Percentiles rank a stretch among this genome's conserved stretches.
Conservation (phyloP, 2,329 filamentous ascomycete species). For the Cytospora piceicola region DNA sequence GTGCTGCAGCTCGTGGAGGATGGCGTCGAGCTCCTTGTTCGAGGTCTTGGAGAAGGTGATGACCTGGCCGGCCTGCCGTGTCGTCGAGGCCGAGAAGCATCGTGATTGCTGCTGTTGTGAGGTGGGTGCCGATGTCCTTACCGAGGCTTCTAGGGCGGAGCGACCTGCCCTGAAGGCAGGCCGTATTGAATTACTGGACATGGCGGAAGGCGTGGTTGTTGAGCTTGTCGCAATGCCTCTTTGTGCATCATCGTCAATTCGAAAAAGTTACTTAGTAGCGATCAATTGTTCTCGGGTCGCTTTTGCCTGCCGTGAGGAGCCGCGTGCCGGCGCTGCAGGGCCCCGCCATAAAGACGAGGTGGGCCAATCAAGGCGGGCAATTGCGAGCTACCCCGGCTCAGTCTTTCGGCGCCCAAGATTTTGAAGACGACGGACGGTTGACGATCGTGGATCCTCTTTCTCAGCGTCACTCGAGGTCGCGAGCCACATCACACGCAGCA, state of each 20-base stretch:
- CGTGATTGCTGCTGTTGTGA: slow-evolving; percentile 28
- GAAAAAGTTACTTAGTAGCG: slow-evolving; percentile 24
- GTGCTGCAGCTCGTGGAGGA: slow-evolving; percentile 57
- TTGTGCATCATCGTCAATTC: slow-evolving; percentile 18
- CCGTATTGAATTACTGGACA: slow-evolving; percentile 33
- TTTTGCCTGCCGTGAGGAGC: slow-evolving; percentile 1
- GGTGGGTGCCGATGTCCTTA: slow-evolving; percentile 14
- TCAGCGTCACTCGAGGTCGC: slow-evolving; percentile 20
- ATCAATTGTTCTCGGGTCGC: background rate
- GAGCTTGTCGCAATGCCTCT: slow-evolving; percentile 15
- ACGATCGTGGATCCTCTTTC: slow-evolving; percentile 25
- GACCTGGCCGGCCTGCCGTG: slow-evolving; percentile 38
- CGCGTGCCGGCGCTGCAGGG: background rate
- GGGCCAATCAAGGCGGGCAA: slow-evolving; percentile 12
- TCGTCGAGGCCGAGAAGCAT: slow-evolving; percentile 35
- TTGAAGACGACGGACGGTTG: slow-evolving; percentile 29
- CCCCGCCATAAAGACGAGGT: background rate
- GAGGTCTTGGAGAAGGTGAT: slow-evolving; percentile 56
- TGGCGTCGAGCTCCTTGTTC: slow-evolving; percentile 55
- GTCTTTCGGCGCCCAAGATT: slow-evolving; percentile 25
- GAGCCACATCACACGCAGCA: slow-evolving; percentile 28
- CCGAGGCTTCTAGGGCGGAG: slow-evolving; percentile 31
- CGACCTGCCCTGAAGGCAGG: slow-evolving; percentile 34
- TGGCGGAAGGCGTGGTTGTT: slow-evolving; percentile 26
- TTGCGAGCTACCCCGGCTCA: slow-evolving; percentile 14